phyloP scores from a whole-genome alignment of 106 monocot species.

The Cymbidium sinense region DNA sequence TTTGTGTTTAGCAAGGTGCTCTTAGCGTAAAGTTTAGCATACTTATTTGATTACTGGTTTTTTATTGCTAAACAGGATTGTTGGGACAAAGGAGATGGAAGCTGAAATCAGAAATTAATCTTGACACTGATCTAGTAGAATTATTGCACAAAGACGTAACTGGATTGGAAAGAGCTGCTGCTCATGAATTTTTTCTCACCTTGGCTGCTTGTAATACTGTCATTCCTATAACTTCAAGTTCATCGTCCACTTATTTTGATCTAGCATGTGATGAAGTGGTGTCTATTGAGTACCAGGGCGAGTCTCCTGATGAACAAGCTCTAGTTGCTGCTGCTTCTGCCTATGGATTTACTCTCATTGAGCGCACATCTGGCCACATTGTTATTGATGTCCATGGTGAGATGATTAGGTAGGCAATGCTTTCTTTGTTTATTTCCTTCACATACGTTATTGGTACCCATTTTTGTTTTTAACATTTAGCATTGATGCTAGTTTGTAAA shows the following conservation, averaged over 20 bases:
- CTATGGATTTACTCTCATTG: slow-evolving; percentile 88
- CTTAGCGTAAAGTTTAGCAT: neutral
- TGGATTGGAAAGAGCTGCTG: slow-evolving; percentile 62
- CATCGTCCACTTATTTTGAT: slow-evolving; percentile 20
- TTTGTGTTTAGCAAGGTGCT: neutral
- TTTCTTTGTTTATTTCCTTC: slow-evolving; percentile 5
- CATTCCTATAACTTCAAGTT: slow-evolving; percentile 56
- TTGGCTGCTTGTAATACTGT: slow-evolving; percentile 97
- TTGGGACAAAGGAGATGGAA: slow-evolving; percentile 35
- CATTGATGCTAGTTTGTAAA: slow-evolving; percentile 1
- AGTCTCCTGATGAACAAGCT: slow-evolving; percentile 99
- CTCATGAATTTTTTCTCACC: slow-evolving; percentile 91
- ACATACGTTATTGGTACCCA: neutral
- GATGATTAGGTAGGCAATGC: slow-evolving; percentile 52
- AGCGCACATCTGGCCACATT: slow-evolving; percentile 93
- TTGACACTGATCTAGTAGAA: slow-evolving; percentile 53
- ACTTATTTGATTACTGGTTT: neutral
- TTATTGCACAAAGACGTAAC: slow-evolving; percentile 50
- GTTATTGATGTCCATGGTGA: slow-evolving; percentile 83
- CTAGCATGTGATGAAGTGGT: slow-evolving; percentile 42
- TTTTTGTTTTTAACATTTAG: neutral
- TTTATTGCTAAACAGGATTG: slow-evolving; percentile 31
- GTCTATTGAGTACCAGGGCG: slow-evolving; percentile 82
- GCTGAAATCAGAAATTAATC: slow-evolving; percentile 44
- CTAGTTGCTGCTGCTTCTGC: slow-evolving; percentile 84